phyloP scores from a whole-genome alignment of 306 rosid species.

The Comarum palustre region DNA sequence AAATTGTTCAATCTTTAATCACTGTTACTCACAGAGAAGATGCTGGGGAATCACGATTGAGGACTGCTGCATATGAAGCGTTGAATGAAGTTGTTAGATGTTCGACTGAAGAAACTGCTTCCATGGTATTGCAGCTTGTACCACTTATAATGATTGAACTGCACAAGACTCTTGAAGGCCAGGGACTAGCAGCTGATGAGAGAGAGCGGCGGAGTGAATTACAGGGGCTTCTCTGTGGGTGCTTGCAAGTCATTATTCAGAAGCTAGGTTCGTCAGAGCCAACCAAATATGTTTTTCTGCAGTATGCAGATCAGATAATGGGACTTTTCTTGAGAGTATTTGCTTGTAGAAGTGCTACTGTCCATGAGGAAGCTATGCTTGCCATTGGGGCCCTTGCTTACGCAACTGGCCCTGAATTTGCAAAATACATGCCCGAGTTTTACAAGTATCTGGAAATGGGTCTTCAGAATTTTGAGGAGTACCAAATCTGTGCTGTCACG shows the following conservation, averaged over 20 bases:
- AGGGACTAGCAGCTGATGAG: slow-evolving; percentile 76
- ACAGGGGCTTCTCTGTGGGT: slow-evolving; percentile 89
- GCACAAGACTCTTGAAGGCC: slow-evolving; percentile 74
- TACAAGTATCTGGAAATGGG: slow-evolving; percentile 74
- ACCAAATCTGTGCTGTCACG: slow-evolving; percentile 86
- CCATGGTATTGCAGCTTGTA: slow-evolving; percentile 71
- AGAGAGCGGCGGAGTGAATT: slow-evolving; percentile 71
- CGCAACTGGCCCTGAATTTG: slow-evolving; percentile 67
- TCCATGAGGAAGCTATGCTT: slow-evolving; percentile 94
- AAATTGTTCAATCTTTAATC: slow-evolving; percentile 75
- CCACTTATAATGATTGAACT: slow-evolving; percentile 76
- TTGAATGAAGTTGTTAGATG: slow-evolving; percentile 86
- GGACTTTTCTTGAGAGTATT: slow-evolving; percentile 74
- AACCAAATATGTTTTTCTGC: slow-evolving; percentile 66
- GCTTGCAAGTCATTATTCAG: slow-evolving; percentile 84
- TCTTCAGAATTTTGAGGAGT: slow-evolving; percentile 92
- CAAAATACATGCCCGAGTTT: slow-evolving; percentile 76
- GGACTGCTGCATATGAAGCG: slow-evolving; percentile 80
- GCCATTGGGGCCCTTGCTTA: slow-evolving; percentile 95
- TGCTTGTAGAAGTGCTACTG: slow-evolving; percentile 86
- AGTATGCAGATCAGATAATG: slow-evolving; percentile 81
- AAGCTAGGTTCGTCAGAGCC: slow-evolving; percentile 75
- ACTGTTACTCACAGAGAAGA: slow-evolving; percentile 77
- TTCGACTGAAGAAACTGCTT: slow-evolving; percentile 72
- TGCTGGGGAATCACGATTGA: slow-evolving; percentile 77